Evolutionary conservation across 306 rosid species (phyloP), one percentile per base, ranked within the genome.

Genomic region (Myrica gale): DNA sequence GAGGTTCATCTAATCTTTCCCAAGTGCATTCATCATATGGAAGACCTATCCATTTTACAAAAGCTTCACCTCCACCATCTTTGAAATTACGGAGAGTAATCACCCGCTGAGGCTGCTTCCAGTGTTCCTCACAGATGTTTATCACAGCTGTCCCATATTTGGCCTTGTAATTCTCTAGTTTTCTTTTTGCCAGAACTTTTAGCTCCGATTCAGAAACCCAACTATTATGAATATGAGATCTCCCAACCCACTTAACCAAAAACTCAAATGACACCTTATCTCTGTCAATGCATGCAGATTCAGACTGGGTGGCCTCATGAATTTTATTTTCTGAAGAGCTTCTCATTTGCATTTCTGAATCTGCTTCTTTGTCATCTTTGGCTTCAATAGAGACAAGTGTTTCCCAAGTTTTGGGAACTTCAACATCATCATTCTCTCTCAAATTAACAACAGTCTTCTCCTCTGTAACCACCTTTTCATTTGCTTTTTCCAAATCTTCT

Each of bases 1-100:
- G 85, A 54, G 96, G 85, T 78, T 90, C 98, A 55, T 96, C 94
- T 83, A 92, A 81, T 82, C 88, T 86, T 87, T 96, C 99, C 99
- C 99, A 96, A 72, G 98, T 96, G 88, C 98, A 92, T 61, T 96
- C 99, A 62, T 84, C 96, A 76, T 96, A 96, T 52, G 99, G 92
- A 61, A 89, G 90, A 78, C 93, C 96, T 72, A 85, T 88, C 99
- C 99, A 96, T 79, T 92, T 96, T 60, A 92, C 85, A 80, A 89
- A 89, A 72, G 89, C 98, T 82, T 92, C 97, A 81, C 78, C 84
- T 52, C 65, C 60, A 65, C 92, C 96, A 52, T 78, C 68, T 76
- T 93, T 80, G 41, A 82, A 84, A 74, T 84, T 63, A 44, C 85
- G 88, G 63, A 92, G 87, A 73, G 98, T 92, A 78, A 96, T 89